Percentiles rank a stretch among this genome's conserved stretches.
Conservation (phyloP, 179 eudicot species). For the Kewa caespitosa region DNA sequence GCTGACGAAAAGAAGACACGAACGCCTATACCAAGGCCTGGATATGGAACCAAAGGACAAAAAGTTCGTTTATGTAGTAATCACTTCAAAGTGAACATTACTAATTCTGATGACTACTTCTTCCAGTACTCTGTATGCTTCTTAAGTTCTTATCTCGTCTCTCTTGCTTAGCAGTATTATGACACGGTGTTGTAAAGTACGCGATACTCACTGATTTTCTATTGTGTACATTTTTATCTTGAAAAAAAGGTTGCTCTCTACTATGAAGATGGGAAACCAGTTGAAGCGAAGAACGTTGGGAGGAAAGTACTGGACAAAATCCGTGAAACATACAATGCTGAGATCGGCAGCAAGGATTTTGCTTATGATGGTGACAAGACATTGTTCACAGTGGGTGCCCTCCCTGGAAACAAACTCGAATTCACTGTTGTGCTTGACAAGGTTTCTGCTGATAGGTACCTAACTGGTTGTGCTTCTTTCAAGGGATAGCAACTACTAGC, state of each 20-base stretch:
- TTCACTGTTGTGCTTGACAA: constrained; percentile 11
- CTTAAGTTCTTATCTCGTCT: no score
- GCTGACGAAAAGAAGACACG: no score
- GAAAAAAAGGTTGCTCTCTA: constrained; percentile 7
- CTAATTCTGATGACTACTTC: constrained; percentile 13
- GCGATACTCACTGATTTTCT: background rate
- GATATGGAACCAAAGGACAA: constrained; percentile 10
- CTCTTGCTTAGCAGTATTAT: background rate
- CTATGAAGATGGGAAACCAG: constrained; percentile 14
- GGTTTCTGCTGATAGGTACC: constrained; percentile 16
- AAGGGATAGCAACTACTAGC: background rate
- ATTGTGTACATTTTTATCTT: background rate
- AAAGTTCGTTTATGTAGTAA: constrained; percentile 9
- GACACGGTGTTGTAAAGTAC: background rate
- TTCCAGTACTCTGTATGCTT: constrained; percentile 16
- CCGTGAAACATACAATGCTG: constrained; percentile 5
- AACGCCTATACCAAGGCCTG: constrained; percentile 16
- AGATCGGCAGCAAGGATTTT: constrained; percentile 9
- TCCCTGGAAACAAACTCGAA: constrained; percentile 13
- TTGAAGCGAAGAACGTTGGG: constrained; percentile 8
- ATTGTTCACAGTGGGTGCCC: constrained; percentile 20
- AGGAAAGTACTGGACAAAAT: constrained; percentile 21
- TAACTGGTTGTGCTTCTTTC: background rate
- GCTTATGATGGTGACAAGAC: constrained; percentile 22
- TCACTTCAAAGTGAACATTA: constrained; percentile 9